Base-by-base conservation (phyloP, 2,329 filamentous ascomycete genomes). In the Colletotrichum liaoningense region DNA sequence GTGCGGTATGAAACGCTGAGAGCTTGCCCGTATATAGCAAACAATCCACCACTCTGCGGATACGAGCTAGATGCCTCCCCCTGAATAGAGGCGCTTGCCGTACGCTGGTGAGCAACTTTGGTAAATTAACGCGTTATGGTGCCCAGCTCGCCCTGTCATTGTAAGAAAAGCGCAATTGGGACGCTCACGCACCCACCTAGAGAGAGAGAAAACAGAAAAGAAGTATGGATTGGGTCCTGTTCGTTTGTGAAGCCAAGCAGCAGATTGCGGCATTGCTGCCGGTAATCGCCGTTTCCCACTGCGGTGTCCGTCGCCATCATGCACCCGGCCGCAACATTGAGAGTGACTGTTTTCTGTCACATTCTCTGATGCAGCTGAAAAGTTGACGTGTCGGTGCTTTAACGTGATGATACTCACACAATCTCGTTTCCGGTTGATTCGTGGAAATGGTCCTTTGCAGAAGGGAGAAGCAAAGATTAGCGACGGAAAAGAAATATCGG, bases 271-370 rank as follows among this genome's bases (percentile, higher is more conserved):
- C 49, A 42, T 26, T 4, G 49, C 46, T 12, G 55, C 28, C 26
- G 30, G 46, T 35, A 38, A 54, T 64, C 19, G 70, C 3, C 38
- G 33, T 28, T 60, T 42, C n/a, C 63, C 38, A n/a, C 26, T 52
- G 65, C 57, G 58, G 52, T 26, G 22, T 22, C 19, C 19, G 19
- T 49, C 16, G 12, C n/a, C 46, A 38, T 12, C 33, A 24, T 73
- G 67, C 38, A 56, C 58, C 55, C 67, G 67, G 60, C 71, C 60
- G 71, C 46, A 73, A 70, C 28, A 63, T 30, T 19, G 38, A 22
- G n/a, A 46, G 46, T 28, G n/a, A 3, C 1, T 46, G 24, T 16
- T 12, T 8, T 46, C 46, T n/a, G 59, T 30, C 14, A 22, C 42
- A 14, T 16, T 54, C 24, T 16, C 22, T 38, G 2, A 7, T 22